Conservation (phyloP, 352 stramenopile species). For the Ophiocytium majus region DNA sequence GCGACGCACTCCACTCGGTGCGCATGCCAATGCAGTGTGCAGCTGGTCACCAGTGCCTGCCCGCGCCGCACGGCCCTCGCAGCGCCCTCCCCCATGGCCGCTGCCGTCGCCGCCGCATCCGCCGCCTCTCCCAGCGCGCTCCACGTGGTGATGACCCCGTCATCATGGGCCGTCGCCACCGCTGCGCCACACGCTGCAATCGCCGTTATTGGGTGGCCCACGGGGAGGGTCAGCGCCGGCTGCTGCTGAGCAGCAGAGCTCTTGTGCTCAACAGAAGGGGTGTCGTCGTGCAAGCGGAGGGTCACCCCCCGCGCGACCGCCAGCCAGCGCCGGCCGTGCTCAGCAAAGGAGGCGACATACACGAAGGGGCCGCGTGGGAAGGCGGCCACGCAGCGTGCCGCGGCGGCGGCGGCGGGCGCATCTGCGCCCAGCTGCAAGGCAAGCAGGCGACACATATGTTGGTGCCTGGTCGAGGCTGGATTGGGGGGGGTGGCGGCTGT, state of each 20-base stretch:
- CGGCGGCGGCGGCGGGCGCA: too few relatives aligned
- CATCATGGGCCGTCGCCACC: constrained; percentile 32
- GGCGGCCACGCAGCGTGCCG: too few relatives aligned
- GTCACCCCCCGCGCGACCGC: neutral
- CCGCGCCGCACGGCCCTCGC: neutral
- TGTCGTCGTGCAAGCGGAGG: neutral
- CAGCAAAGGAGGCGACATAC: too few relatives aligned
- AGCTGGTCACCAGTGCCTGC: constrained; percentile 20
- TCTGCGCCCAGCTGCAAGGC: too few relatives aligned
- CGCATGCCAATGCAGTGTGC: constrained; percentile 39
- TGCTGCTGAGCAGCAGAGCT: neutral
- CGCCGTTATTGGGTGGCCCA: neutral
- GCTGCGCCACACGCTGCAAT: neutral
- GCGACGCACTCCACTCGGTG: constrained; percentile 30
- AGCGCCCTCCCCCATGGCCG: neutral
- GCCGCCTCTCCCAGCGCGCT: constrained; percentile 7
- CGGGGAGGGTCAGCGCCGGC: neutral
- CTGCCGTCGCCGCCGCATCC: neutral
- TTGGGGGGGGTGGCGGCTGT: too few relatives aligned
- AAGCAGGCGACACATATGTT: too few relatives aligned
- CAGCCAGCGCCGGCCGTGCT: neutral
- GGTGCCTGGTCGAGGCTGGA: too few relatives aligned
- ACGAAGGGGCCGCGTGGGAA: too few relatives aligned
- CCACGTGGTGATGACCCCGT: constrained; percentile 33
- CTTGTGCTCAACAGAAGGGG: neutral